Percentiles rank a stretch among this genome's conserved stretches.
phyloP scores from a whole-genome alignment of 495 filamentous ascomycete species.

The Pseudevernia furfuracea region DNA sequence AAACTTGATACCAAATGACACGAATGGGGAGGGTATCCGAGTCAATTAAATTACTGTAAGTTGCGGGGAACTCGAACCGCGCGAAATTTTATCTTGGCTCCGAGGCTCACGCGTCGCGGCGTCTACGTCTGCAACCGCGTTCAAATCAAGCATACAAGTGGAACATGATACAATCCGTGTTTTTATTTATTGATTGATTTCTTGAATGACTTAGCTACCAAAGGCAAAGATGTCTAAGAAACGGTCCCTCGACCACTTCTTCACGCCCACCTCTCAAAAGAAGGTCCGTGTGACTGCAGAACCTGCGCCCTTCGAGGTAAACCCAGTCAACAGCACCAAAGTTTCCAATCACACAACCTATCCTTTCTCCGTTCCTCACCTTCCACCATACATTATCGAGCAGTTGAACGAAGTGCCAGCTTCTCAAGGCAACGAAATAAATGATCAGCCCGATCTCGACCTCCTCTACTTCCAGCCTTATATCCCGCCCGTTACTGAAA shows the following conservation, averaged over 20 bases:
- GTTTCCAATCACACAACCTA: conserved; percentile 48
- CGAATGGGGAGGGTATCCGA: too few relatives aligned
- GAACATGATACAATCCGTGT: too few relatives aligned
- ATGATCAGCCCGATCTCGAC: conserved; percentile 57
- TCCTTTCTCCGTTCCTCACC: conserved; percentile 52
- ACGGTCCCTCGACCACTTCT: conserved; percentile 46
- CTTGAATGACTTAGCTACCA: too few relatives aligned
- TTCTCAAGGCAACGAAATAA: conserved; percentile 38
- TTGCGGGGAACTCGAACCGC: too few relatives aligned
- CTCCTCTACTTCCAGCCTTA: conserved; percentile 63
- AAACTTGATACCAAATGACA: too few relatives aligned
- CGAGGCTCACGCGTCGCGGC: too few relatives aligned
- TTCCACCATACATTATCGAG: conserved; percentile 40
- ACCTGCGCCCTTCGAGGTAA: conserved; percentile 6
- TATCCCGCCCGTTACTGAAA: conserved; percentile 42
- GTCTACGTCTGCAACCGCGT: too few relatives aligned
- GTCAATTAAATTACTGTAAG: too few relatives aligned
- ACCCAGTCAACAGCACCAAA: not conserved
- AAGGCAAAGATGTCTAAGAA: conserved; percentile 32
- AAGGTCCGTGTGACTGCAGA: conserved; percentile 17
- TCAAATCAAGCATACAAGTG: too few relatives aligned
- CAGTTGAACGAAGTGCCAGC: conserved; percentile 34
- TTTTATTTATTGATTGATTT: too few relatives aligned
- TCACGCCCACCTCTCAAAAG: conserved; percentile 38
- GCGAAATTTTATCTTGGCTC: too few relatives aligned